These are phyloP conservation scores for Pisolithus marmoratus DNA, from an alignment of 768 basidiomycete genomes.

Conservation along the genomic window DNA sequence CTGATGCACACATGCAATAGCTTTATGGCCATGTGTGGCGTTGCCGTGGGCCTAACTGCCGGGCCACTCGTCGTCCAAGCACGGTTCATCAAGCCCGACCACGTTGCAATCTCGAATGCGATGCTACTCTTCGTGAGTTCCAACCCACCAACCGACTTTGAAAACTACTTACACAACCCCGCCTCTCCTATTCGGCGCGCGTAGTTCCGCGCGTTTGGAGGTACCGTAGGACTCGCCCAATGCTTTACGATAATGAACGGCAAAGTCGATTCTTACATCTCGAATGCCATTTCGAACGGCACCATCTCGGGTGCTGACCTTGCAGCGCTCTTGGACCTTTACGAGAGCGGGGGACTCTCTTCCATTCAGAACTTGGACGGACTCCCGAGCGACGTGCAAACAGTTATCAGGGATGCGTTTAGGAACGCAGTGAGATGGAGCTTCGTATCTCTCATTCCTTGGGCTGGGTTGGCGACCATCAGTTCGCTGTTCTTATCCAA, in stretches of 20 bases:
- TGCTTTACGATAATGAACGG: constrained; percentile 43
- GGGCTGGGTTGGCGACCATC: constrained; percentile 34
- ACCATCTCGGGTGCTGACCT: constrained; percentile 26
- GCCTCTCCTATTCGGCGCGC: too few relatives aligned
- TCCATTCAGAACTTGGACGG: constrained; percentile 33
- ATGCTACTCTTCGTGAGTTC: constrained; percentile 40
- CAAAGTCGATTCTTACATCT: constrained; percentile 34
- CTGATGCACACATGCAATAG: constrained; percentile 12
- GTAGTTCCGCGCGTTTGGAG: constrained; percentile 46
- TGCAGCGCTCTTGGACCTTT: constrained; percentile 16
- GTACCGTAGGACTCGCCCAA: constrained; percentile 49
- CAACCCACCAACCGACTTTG: background rate
- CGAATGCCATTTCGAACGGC: constrained; percentile 18
- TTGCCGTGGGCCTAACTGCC: constrained; percentile 37
- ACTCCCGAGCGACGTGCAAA: constrained; percentile 32
- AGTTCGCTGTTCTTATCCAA: constrained; percentile 34
- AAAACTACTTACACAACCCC: background rate
- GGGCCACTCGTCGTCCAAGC: constrained; percentile 39
- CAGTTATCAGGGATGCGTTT: constrained; percentile 36
- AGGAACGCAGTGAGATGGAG: constrained; percentile 35
- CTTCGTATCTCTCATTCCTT: constrained; percentile 46
- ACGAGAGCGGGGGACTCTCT: constrained; percentile 21
- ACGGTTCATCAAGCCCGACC: constrained; percentile 38
- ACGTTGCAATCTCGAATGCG: constrained; percentile 39
- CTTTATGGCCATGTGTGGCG: constrained; percentile 41